A percentile compares a stretch with the other conserved stretches of the same genome.
phyloP scores from a whole-genome alignment of 768 basidiomycete genomes.

The Megacollybia marginata region DNA sequence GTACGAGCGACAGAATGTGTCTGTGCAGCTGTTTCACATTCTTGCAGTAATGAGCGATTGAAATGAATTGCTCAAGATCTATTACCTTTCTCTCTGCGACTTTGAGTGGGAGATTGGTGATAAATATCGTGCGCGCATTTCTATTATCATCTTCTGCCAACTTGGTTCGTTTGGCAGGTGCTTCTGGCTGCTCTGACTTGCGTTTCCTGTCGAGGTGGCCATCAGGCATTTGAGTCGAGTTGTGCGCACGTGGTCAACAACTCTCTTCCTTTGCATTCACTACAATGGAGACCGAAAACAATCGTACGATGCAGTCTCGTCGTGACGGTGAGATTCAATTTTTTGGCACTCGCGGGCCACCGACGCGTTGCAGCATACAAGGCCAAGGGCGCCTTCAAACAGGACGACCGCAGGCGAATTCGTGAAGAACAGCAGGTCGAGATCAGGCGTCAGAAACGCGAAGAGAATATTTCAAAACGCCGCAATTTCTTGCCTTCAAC shows the following conservation, averaged over 20 bases:
- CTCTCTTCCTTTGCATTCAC: background rate
- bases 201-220: too few relatives aligned
- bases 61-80: background rate
- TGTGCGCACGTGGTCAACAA: background rate
- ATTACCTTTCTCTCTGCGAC: constrained; percentile 72
- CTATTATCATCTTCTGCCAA: constrained; percentile 56
- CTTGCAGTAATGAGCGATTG: constrained; percentile 26
- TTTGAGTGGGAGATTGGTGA: constrained; percentile 81
- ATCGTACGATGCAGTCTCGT: constrained; percentile 68
- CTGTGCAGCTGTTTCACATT: constrained; percentile 67
- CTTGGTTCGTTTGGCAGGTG: too few relatives aligned
- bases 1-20: constrained; percentile 67
- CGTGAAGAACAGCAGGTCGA: constrained; percentile 99
- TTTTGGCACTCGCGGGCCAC: constrained; percentile 15
- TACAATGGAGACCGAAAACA: constrained; percentile 31
- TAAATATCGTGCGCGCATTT: constrained; percentile 81
- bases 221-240: too few relatives aligned
- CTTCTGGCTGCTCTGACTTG: too few relatives aligned
- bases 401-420: constrained; percentile 90
- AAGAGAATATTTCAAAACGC: constrained; percentile 97
- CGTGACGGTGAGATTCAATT: constrained; percentile 50
- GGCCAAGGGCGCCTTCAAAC: constrained; percentile 82
- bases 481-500: constrained; percentile 81
- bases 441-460: constrained; percentile 96
- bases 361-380: constrained; percentile 71